Evolutionary conservation across 2,329 filamentous ascomycete genomes (phyloP), one percentile per base, ranked within the genome.

Genomic region (Aspergillus nomiae): DNA sequence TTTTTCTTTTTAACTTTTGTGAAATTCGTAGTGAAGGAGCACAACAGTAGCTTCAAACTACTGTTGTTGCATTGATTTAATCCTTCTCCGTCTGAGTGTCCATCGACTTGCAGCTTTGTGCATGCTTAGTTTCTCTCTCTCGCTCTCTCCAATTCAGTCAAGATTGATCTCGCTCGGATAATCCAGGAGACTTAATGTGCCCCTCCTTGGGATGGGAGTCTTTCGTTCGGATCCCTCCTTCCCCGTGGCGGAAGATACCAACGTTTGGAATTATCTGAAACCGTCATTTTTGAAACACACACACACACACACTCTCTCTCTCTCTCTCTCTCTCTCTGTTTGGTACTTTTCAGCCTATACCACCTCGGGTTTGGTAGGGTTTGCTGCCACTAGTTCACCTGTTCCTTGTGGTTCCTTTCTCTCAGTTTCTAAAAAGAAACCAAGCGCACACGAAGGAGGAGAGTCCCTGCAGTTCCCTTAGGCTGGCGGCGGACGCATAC

Each of bases 391-490:
- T 51, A 32, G 48, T 51, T 51, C 28, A n/a, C 14, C 59, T 51
- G 12, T 46, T 8, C 41, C 21, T 45, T 41, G 12, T 41, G 36
- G 36, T 28, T 53, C 24, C 59, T 60, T 62, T 60, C 55, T 61
- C 59, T 60, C 60, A 59, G 51, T 61, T 65, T 62, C 60, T 62
- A 59, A 59, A 59, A 60, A 60, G 41, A 59, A 59, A 53, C 51
- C 60, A 60, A 56, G 60, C 55, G 45, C 43, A 64, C 66, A 63
- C 66, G 60, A 58, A 59, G 63, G 63, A 68, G 63, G 59, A 66
- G 67, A 69, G 71, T 70, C 69, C 71, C 73, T 76, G 74, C 74
- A 74, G 73, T 73, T 72, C 67, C 73, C 72, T 68, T 64, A 65
- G 48, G 50, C 63, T 64, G 56, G 53, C 21, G 21, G 60, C 62